These are phyloP conservation scores for Ambrosia hybrid DNA, from an alignment of 140 eudicot species.

Conservation along the genomic window DNA sequence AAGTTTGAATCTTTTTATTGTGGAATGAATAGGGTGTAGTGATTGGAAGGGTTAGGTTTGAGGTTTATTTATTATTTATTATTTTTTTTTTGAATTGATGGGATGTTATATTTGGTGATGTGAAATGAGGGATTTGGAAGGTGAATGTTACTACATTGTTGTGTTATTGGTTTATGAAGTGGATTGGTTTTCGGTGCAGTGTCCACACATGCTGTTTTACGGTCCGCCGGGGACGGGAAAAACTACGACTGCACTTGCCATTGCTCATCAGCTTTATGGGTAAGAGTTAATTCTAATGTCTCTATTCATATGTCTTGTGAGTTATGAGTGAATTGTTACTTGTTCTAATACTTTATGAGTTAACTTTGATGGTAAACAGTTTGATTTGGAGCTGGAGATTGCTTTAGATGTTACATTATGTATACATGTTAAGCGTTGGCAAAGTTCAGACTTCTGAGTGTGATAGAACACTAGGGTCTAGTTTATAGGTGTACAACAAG, in stretches of 20 bases:
- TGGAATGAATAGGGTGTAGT: too few relatives aligned
- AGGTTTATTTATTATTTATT: too few relatives aligned
- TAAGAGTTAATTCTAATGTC: too few relatives aligned
- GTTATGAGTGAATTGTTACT: not conserved
- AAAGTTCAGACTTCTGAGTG: not conserved
- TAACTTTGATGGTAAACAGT: slow-evolving; percentile 6
- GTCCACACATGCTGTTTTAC: slow-evolving; percentile 95
- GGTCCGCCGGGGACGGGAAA: slow-evolving; percentile 99
- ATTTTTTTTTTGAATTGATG: not conserved
- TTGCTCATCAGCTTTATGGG: slow-evolving; percentile 94
- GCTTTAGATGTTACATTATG: not conserved
- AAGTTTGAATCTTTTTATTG: too few relatives aligned
- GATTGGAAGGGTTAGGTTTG: too few relatives aligned
- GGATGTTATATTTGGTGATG: not conserved
- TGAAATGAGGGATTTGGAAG: not conserved
- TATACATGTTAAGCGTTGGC: not conserved
- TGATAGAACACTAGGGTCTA: not conserved
- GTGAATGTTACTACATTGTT: not conserved
- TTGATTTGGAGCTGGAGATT: too few relatives aligned
- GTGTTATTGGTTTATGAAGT: slow-evolving; percentile 10
- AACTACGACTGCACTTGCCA: slow-evolving; percentile 94
- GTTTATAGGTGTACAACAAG: slow-evolving; percentile 1
- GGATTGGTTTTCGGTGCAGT: slow-evolving; percentile 50
- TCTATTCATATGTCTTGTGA: too few relatives aligned
- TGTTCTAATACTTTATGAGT: not conserved